phyloP scores from a whole-genome alignment of 2,329 filamentous ascomycete species.

The Calonectria hawksworthii region DNA sequence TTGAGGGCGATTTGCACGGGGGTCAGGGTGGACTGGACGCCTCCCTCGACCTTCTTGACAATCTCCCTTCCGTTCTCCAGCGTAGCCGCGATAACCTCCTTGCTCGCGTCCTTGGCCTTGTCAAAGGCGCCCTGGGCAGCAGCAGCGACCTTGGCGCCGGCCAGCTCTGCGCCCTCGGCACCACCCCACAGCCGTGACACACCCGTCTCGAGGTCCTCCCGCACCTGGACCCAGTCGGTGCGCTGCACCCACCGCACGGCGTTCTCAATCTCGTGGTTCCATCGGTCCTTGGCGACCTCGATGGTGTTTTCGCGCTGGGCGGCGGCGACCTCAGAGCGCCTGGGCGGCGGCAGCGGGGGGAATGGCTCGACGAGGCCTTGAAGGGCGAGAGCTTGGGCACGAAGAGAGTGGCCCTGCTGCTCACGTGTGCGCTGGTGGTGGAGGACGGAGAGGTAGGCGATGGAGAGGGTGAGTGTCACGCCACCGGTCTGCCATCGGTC shows the following conservation, averaged over 20 bases:
- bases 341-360: constrained; percentile 62
- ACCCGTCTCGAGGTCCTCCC: constrained; percentile 69
- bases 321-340: constrained; percentile 64
- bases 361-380: constrained; percentile 65
- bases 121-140: constrained; percentile 54
- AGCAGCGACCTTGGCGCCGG: constrained; percentile 47
- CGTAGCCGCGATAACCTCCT: constrained; percentile 54
- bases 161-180: constrained; percentile 51
- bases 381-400: constrained; percentile 69
- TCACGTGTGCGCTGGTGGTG: constrained; percentile 78
- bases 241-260: constrained; percentile 76
- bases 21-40: constrained; percentile 47
- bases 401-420: constrained; percentile 68
- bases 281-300: constrained; percentile 80
- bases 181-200: constrained; percentile 61
- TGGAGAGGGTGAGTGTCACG: constrained; percentile 79
- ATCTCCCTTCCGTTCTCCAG: constrained; percentile 58
- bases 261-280: constrained; percentile 81
- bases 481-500: constrained; percentile 73
- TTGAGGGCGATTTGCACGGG: constrained; percentile 65
- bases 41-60: constrained; percentile 56
- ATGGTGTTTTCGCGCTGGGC: constrained; percentile 68
- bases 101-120: constrained; percentile 52
- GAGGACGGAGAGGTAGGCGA: constrained; percentile 80
- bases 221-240: constrained; percentile 74